Conservation (phyloP, 352 stramenopile genomes). For the Globisporangium orthogonon region DNA sequence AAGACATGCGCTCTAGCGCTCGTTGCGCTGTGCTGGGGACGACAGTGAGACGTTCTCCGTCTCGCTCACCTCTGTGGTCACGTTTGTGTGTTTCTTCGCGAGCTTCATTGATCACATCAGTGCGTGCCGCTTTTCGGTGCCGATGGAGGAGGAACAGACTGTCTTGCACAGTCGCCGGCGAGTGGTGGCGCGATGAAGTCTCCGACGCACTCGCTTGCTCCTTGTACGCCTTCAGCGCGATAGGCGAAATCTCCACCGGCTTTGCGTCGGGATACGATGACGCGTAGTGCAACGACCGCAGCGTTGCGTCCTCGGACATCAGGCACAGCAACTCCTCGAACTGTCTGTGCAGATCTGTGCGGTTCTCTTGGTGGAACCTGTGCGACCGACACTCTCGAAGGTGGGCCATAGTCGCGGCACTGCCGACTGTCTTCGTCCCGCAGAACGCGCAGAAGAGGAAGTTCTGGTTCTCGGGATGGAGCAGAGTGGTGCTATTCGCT, state of each 20-base stretch:
- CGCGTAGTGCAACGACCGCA: constrained; percentile 69
- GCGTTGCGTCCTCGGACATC: constrained; percentile 55
- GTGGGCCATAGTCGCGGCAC: constrained; percentile 32
- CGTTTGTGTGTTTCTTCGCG: neutral
- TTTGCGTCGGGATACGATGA: constrained; percentile 50
- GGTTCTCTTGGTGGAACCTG: constrained; percentile 45
- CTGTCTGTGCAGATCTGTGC: constrained; percentile 45
- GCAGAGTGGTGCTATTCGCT: neutral
- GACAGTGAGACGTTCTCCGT: neutral
- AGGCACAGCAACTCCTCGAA: constrained; percentile 60
- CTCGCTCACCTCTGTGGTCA: neutral
- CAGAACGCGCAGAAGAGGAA: constrained; percentile 79
- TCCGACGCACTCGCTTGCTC: neutral
- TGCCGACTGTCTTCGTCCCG: constrained; percentile 29
- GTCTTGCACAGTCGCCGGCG: constrained; percentile 27
- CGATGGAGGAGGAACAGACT: constrained; percentile 36
- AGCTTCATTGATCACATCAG: neutral
- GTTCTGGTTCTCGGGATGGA: constrained; percentile 18
- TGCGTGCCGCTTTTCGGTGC: constrained; percentile 2
- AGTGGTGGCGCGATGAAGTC: neutral
- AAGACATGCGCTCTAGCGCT: neutral
- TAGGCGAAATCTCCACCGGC: constrained; percentile 18
- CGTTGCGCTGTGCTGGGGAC: neutral
- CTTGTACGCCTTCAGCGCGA: constrained; percentile 10
- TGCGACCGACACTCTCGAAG: constrained; percentile 41